These are phyloP conservation scores for Aurinia saxatilis DNA, from an alignment of 345 rosid genomes.

Conservation along the genomic window DNA sequence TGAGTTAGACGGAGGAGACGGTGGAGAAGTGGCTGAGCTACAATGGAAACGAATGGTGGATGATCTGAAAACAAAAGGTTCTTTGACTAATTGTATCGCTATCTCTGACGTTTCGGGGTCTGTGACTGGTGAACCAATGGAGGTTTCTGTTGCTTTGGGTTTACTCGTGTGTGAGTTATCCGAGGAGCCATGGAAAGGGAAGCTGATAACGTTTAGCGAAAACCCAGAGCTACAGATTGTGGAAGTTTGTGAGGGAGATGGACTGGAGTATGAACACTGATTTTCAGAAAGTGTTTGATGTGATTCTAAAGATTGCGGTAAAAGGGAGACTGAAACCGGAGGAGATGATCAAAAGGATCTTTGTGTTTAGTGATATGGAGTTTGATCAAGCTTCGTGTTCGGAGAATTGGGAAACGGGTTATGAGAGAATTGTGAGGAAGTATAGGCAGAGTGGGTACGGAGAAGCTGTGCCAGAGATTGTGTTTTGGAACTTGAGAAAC, in stretches of 20 bases:
- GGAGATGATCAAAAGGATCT: constrained; percentile 47
- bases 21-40: constrained; percentile 49
- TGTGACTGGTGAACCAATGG: constrained; percentile 42
- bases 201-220: constrained; percentile 44
- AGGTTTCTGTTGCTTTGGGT: constrained; percentile 52
- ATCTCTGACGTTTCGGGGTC: constrained; percentile 54
- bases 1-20: constrained; percentile 27
- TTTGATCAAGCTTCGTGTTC: constrained; percentile 34
- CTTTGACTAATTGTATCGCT: constrained; percentile 47
- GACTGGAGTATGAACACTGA: constrained; percentile 27
- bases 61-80: constrained; percentile 40
- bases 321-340: constrained; percentile 36
- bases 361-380: constrained; percentile 71
- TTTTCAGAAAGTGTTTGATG: constrained; percentile 48
- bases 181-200: constrained; percentile 60
- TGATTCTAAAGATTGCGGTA: constrained; percentile 41
- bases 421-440: constrained; percentile 37
- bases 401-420: constrained; percentile 44
- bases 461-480: constrained; percentile 39
- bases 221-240: constrained; percentile 34
- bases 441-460: constrained; percentile 41
- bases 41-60: constrained; percentile 59
- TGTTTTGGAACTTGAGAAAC: constrained; percentile 64
- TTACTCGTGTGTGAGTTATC: constrained; percentile 44
- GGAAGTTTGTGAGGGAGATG: constrained; percentile 36